Base-by-base conservation (phyloP, 2,329 filamentous ascomycete genomes). In the Nannizzia gypsea region DNA sequence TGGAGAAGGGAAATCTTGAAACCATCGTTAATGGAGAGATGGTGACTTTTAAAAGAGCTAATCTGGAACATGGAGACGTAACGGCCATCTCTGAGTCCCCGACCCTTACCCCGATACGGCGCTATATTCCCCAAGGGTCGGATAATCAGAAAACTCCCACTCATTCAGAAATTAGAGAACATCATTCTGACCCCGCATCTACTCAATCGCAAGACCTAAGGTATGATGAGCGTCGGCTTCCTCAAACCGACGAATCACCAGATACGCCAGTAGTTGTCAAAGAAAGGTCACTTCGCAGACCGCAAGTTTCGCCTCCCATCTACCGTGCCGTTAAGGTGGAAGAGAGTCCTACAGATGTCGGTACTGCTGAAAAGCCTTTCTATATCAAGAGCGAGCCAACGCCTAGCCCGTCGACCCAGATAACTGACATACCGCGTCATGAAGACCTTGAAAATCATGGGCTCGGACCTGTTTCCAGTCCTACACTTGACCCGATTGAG, bases 331-430 rank as follows among this genome's bases (percentile, higher is more conserved):
- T 65, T 65, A 55, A 70, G 34, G 13, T 34, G 15, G n/a, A 44
- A 34, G n/a, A 34, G 26, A 34, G 40, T 24, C 44, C 40, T 36
- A 62, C 61, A 15, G 62, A 57, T 28, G 61, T 59, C 46, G 46
- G 63, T 22, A 59, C 63, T 15, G 50, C 50, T 36, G 50, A 24
- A n/a, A 61, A 61, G 15, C 63, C 67, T 17, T 62, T 70, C 38
- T 52, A 64, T 15, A 63, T 75, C 24, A 76, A 76, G 63, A 68
- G 67, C 57, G 73, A 76, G 61, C 63, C 66, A 15, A 57, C 67
- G 24, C 71, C 71, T 38, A 50, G 44, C 20, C 22, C 34, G 5
- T 31, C 54, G 17, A 13, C 9, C 6, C 17, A 22, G 38, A 15
- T 56, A 56, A 11, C 54, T n/a, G 17, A 17, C 15, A 26, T 38